A percentile compares a stretch with the other conserved stretches of the same genome.
Evolutionary conservation across 164 flowering plant genomes (phyloP).

Genomic region (Sedum album): DNA sequence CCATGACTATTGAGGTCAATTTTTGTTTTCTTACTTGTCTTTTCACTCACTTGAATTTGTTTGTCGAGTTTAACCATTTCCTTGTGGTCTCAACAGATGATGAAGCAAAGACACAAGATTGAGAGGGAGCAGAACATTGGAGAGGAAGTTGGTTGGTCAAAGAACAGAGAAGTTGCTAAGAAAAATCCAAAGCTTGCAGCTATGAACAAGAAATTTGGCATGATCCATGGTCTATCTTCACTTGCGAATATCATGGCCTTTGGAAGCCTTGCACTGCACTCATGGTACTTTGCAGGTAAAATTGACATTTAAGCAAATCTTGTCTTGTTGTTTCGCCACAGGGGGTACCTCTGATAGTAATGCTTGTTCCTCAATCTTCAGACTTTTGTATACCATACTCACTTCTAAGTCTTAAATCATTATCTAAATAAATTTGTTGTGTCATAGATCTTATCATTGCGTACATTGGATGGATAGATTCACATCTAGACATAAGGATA

Average conservation of each 20-base stretch:
- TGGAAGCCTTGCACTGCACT: conserved; percentile 91
- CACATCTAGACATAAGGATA: neutral
- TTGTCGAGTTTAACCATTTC: conserved; percentile 13
- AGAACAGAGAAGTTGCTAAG: conserved; percentile 77
- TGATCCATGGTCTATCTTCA: conserved; percentile 97
- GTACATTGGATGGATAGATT: neutral
- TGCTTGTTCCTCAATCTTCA: neutral
- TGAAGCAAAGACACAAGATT: conserved; percentile 95
- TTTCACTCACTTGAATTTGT: neutral
- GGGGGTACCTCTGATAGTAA: neutral
- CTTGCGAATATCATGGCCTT: conserved; percentile 83
- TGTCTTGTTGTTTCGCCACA: neutral
- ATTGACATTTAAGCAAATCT: conserved; percentile 36
- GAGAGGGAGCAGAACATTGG: conserved; percentile 87
- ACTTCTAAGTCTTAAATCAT: neutral
- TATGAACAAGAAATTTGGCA: conserved; percentile 98
- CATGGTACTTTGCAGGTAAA: conserved; percentile 95
- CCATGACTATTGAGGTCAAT: conserved; percentile 77
- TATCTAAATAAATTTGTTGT: neutral
- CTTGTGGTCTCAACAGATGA: conserved; percentile 46
- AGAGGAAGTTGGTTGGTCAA: conserved; percentile 87
- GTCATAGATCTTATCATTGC: neutral
- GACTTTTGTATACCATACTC: neutral
- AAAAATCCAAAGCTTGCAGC: conserved; percentile 75
- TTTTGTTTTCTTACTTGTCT: neutral